A percentile compares a stretch with the other conserved stretches of the same genome.
Evolutionary conservation across 108 stramenopile genomes (phyloP).

Genomic region (Cyclotella atomus): DNA sequence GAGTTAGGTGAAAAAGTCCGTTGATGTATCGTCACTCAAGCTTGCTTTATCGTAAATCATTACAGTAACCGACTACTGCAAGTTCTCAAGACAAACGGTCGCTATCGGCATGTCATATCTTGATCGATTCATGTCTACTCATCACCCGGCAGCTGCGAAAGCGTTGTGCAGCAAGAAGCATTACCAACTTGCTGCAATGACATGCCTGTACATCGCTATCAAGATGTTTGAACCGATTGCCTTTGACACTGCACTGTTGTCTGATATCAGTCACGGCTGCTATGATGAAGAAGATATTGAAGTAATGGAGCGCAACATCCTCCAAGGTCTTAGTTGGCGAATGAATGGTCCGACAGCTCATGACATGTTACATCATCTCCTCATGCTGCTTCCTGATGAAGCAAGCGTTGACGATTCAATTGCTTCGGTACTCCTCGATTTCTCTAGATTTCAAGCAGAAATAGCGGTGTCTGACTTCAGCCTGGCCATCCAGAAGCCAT

Average conservation of each 20-base stretch:
- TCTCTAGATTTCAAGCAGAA: conserved; percentile 45
- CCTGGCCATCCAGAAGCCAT: conserved; percentile 23
- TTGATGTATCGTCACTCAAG: too few species aligned
- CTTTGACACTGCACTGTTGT: conserved; percentile 57
- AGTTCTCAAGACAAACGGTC: conserved; percentile 72
- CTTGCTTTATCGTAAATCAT: too few species aligned
- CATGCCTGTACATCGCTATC: conserved; percentile 78
- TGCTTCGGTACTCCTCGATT: conserved; percentile 21
- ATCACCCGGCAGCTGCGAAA: conserved; percentile 52
- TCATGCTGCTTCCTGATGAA: conserved; percentile 21
- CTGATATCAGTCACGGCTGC: conserved; percentile 62
- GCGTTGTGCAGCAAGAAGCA: conserved; percentile 61
- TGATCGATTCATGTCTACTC: conserved; percentile 59
- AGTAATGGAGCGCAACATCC: conserved; percentile 56
- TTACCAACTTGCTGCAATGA: conserved; percentile 85
- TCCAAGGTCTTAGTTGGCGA: conserved; percentile 48
- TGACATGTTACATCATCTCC: conserved; percentile 36
- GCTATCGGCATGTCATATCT: conserved; percentile 79
- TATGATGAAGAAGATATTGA: conserved; percentile 54
- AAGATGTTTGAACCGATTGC: conserved; percentile 81
- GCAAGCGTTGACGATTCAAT: conserved; percentile 4
- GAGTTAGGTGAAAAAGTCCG: too few species aligned
- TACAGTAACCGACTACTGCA: conserved; percentile 64
- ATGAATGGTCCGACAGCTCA: conserved; percentile 42
- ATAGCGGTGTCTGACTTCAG: conserved; percentile 31